Evolutionary conservation across 768 basidiomycete genomes (phyloP).

Genomic region (Mycena metata): DNA sequence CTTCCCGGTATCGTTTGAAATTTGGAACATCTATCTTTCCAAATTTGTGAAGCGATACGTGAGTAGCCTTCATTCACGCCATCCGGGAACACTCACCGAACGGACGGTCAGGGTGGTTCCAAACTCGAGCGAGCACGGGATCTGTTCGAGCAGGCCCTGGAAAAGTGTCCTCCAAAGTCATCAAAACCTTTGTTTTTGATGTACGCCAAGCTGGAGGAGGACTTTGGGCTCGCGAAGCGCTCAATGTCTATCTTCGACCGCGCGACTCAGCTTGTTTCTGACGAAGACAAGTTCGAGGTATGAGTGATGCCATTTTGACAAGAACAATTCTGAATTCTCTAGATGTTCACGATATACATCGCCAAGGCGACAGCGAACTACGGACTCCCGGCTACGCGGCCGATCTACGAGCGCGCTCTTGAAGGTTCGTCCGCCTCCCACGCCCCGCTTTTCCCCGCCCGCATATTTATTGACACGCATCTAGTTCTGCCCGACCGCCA

Average conservation of each 20-base stretch:
- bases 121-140: conserved; percentile 98
- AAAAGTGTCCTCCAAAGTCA: conserved; percentile 95
- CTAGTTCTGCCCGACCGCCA: conserved; percentile 88
- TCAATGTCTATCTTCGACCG: conserved; percentile 97
- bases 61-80: conserved; percentile 47
- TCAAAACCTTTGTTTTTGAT: conserved; percentile 96
- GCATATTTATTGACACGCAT: neutral
- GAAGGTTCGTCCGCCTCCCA: conserved; percentile 61
- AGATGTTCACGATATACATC: conserved; percentile 98
- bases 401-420: conserved; percentile 95
- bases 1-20: conserved; percentile 97
- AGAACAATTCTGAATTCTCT: neutral
- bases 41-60: conserved; percentile 98
- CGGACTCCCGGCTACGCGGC: conserved; percentile 94
- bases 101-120: conserved; percentile 76
- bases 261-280: conserved; percentile 86
- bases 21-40: conserved; percentile 98
- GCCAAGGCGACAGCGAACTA: conserved; percentile 97
- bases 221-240: conserved; percentile 93
- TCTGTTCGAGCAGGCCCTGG: conserved; percentile 96
- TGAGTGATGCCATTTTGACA: conserved; percentile 30
- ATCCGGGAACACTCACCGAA: conserved; percentile 3
- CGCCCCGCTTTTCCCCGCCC: neutral
- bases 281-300: conserved; percentile 96
- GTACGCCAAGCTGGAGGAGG: conserved; percentile 97